Percentiles rank a stretch among this genome's conserved stretches.
These are phyloP conservation scores for Pseudocercospora fijiensis DNA, from an alignment of 2,329 filamentous ascomycete species.

Conservation along the genomic window DNA sequence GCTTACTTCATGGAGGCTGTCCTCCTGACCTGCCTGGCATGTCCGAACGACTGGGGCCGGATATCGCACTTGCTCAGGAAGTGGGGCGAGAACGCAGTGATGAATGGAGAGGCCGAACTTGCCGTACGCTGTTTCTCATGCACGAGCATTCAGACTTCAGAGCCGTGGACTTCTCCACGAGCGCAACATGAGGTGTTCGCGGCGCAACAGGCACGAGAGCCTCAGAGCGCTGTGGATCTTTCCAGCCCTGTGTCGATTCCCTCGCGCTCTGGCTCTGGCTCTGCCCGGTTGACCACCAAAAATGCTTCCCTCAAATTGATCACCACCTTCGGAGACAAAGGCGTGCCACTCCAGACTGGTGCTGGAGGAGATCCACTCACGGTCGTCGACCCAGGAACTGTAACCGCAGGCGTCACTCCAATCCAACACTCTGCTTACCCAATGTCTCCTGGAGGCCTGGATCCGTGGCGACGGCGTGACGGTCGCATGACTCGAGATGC, in stretches of 20 bases:
- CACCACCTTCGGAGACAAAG: slow-evolving; percentile 73
- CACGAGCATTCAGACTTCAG: slow-evolving; percentile 77
- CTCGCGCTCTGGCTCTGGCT: slow-evolving; percentile 47
- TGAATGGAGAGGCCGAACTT: slow-evolving; percentile 81
- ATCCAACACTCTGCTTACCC: slow-evolving; percentile 66
- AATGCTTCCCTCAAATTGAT: slow-evolving; percentile 85
- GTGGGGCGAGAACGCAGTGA: slow-evolving; percentile 91
- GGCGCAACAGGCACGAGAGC: slow-evolving; percentile 52
- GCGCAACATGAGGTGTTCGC: slow-evolving; percentile 61
- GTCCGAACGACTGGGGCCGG: slow-evolving; percentile 84
- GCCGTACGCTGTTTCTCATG: slow-evolving; percentile 93
- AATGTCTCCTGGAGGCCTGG: slow-evolving; percentile 62
- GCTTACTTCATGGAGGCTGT: slow-evolving; percentile 91
- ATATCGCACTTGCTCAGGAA: slow-evolving; percentile 84
- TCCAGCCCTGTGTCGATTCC: slow-evolving; percentile 75
- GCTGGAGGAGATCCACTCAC: slow-evolving; percentile 13
- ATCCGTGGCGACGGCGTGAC: slow-evolving; percentile 39
- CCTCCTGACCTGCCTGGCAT: slow-evolving; percentile 78
- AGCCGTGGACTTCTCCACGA: slow-evolving; percentile 84
- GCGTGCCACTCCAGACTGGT: slow-evolving; percentile 58
- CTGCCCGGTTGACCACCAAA: slow-evolving; percentile 64
- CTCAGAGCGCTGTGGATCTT: slow-evolving; percentile 52
- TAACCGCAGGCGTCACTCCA: slow-evolving; percentile 76
- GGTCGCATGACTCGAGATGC: slow-evolving; percentile 43
- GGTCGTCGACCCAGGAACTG: slow-evolving; percentile 15